Evolutionary conservation across 2,329 filamentous ascomycete species (phyloP), one percentile per base, ranked within the genome.

Genomic region (Fusarium sp.): DNA sequence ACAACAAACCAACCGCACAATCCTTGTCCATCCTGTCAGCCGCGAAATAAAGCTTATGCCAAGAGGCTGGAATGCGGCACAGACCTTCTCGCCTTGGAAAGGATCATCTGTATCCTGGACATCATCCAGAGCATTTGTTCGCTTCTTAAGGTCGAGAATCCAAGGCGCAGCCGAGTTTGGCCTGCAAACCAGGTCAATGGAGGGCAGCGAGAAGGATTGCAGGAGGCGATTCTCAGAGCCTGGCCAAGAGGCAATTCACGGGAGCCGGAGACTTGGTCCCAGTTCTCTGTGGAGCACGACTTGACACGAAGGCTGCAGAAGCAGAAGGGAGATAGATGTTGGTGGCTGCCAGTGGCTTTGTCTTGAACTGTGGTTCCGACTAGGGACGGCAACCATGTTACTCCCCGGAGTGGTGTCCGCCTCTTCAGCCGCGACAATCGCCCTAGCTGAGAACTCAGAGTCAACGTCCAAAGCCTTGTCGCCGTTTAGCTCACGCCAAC

Each of bases 21-120:
- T 35, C 40, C 60, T 50, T 67, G 63, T 37, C 22, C 8, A 27
- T 25, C 62, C 57, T 33, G 56, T 58, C 50, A 72, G 69, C 43
- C 56, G 40, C 25, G 27, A 65, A 58, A 62, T 62, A 66, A 52
- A 60, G 50, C 62, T 61, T 32, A 66, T 32, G 63, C 56, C 56
- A 66, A 66, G 63, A 40, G 20, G 30, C n/a, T 35, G 20, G 30
- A 43, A 58, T 45, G 72, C 11, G 63, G 43, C 27, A 22, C 22
- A 27, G 22, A 37, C 20, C 22, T 22, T n/a, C 63, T 52, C 20
- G 32, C 33, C n/a, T 38, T 8, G 54, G 33, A 38, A 52, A 57
- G 27, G 54, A 66, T 66, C 43, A 10, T 37, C 33, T 32, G 7
- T 15, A 40, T 43, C 63, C 20, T 25, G 47, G 20, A 56, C 47